Evolutionary conservation across 2,329 filamentous ascomycete species (phyloP).

Genomic region (Penicillium janthinellum): DNA sequence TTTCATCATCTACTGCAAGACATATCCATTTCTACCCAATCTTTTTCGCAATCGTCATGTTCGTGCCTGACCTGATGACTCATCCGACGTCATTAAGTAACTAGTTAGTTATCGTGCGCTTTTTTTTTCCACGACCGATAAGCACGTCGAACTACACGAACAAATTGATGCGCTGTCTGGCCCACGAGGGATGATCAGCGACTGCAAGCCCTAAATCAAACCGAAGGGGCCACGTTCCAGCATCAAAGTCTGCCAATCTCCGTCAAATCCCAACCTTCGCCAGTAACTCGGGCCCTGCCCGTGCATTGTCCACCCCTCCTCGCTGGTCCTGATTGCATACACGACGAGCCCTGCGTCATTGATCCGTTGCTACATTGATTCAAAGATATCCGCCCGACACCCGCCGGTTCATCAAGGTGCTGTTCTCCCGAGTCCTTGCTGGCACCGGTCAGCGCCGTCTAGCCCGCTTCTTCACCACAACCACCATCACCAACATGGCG

Average conservation of each 20-base stretch:
- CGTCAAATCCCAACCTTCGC: background rate
- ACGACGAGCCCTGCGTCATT: constrained; percentile 24
- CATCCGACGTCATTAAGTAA: constrained; percentile 26
- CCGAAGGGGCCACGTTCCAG: background rate
- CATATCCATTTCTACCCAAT: background rate
- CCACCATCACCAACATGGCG: constrained; percentile 21
- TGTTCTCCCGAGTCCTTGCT: constrained; percentile 31
- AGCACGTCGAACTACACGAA: constrained; percentile 2
- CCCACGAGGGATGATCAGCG: constrained; percentile 16
- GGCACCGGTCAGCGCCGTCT: constrained; percentile 35
- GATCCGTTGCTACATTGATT: background rate
- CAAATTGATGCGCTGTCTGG: constrained; percentile 5
- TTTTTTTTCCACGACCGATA: constrained; percentile 14
- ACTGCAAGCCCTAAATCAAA: constrained; percentile 11
- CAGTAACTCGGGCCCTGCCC: constrained; percentile 10
- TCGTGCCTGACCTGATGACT: constrained; percentile 20
- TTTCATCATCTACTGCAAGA: background rate
- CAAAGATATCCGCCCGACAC: background rate
- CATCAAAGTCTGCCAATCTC: background rate
- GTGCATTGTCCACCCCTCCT: constrained; percentile 19
- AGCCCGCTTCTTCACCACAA: constrained; percentile 25
- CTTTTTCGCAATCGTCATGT: background rate
- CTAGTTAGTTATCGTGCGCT: constrained; percentile 7
- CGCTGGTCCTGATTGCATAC: constrained; percentile 13
- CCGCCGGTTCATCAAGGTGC: constrained; percentile 30